phyloP scores from a whole-genome alignment of 2,329 filamentous ascomycete species.

The Bipolaris sorokiniana region DNA sequence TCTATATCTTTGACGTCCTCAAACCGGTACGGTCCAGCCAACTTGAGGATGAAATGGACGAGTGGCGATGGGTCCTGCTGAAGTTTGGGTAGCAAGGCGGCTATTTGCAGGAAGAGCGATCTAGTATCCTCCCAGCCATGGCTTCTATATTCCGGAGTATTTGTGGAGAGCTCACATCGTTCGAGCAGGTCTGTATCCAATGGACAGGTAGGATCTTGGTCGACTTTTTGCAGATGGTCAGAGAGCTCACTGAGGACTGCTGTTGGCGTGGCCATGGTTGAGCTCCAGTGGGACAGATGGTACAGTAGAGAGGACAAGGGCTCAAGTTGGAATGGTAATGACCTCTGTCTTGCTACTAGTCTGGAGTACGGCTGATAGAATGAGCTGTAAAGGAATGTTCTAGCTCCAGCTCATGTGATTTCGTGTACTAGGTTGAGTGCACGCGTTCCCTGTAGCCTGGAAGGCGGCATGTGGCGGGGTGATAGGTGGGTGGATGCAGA shows the following conservation, averaged over 20 bases:
- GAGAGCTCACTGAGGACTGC: constrained; percentile 42
- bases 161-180: constrained; percentile 54
- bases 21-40: constrained; percentile 53
- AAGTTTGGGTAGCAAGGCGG: constrained; percentile 58
- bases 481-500: constrained; percentile 16
- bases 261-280: constrained; percentile 29
- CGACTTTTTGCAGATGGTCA: constrained; percentile 54
- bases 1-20: constrained; percentile 56
- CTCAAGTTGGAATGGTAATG: neutral
- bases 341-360: neutral
- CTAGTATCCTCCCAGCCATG: constrained; percentile 39
- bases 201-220: constrained; percentile 52
- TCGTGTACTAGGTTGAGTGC: constrained; percentile 23
- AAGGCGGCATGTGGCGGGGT: constrained; percentile 9
- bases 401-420: constrained; percentile 39
- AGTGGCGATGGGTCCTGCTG: constrained; percentile 65
- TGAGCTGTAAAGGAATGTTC: constrained; percentile 31
- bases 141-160: constrained; percentile 39
- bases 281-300: neutral
- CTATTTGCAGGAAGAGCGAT: constrained; percentile 54
- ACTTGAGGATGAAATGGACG: constrained; percentile 59
- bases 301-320: no score
- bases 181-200: constrained; percentile 59
- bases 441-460: constrained; percentile 20
- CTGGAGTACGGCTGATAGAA: constrained; percentile 18